These are phyloP conservation scores for Penicillium sp. DNA, from an alignment of 2,329 filamentous ascomycete genomes.

Conservation along the genomic window DNA sequence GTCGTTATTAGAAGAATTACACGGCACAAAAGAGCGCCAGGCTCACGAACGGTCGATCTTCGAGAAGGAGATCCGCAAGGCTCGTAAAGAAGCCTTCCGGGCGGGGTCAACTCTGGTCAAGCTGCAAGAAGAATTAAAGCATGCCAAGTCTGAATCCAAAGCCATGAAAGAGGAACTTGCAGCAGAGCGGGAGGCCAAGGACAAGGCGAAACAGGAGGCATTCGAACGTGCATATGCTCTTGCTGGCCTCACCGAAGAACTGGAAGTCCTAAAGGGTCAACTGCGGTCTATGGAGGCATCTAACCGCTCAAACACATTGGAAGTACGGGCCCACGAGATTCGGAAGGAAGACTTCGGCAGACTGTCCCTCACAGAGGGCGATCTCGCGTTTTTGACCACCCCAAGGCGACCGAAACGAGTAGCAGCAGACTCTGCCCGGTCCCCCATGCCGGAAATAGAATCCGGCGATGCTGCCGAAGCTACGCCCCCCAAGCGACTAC, in stretches of 20 bases:
- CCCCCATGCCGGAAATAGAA: slow-evolving; percentile 12
- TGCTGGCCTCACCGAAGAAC: slow-evolving; percentile 43
- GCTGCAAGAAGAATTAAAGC: slow-evolving; percentile 48
- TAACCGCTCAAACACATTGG: slow-evolving; percentile 30
- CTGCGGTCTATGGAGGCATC: slow-evolving; percentile 38
- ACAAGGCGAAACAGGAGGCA: slow-evolving; percentile 44
- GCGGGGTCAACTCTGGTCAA: slow-evolving; percentile 52
- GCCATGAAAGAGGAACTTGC: slow-evolving; percentile 51
- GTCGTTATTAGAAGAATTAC: slow-evolving; percentile 49
- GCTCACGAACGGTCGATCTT: slow-evolving; percentile 46
- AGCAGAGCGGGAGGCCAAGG: slow-evolving; percentile 45
- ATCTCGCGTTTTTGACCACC: slow-evolving; percentile 30
- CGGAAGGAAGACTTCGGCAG: slow-evolving; percentile 25
- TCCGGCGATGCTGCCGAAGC: slow-evolving; percentile 14
- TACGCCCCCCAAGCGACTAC: slow-evolving; percentile 34
- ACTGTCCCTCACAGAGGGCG: slow-evolving; percentile 29
- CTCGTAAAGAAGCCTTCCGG: slow-evolving; percentile 55
- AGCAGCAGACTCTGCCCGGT: slow-evolving; percentile 26
- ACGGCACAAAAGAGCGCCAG: slow-evolving; percentile 49
- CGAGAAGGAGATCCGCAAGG: slow-evolving; percentile 53
- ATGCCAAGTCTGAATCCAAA: slow-evolving; percentile 43
- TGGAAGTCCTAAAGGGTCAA: slow-evolving; percentile 41
- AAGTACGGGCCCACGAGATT: slow-evolving; percentile 32
- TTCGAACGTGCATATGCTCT: slow-evolving; percentile 46
- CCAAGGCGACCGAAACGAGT: slow-evolving; percentile 34